A percentile compares a stretch with the other conserved stretches of the same genome.
phyloP scores from a whole-genome alignment of 2,329 filamentous ascomycete genomes.

The Dactylellina drechsleri region DNA sequence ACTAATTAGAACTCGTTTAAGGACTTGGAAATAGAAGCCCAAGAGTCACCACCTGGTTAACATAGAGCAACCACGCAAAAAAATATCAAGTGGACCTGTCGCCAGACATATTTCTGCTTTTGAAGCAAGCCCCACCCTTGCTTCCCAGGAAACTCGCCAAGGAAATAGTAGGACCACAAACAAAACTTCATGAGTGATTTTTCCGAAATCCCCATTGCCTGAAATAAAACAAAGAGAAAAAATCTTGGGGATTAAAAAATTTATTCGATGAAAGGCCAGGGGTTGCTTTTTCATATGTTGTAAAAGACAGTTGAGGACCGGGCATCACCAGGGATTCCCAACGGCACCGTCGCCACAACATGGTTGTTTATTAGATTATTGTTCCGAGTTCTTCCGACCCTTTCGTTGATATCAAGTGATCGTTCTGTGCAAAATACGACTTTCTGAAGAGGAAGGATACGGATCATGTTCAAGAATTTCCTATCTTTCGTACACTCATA shows the following conservation, averaged over 20 bases:
- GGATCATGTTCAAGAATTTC: constrained; percentile 18
- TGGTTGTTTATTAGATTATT: constrained; percentile 22
- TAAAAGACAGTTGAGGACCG: not conserved
- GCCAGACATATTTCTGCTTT: constrained; percentile 53
- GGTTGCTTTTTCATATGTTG: constrained; percentile 32
- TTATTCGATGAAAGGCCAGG: constrained; percentile 26
- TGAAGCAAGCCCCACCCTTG: constrained; percentile 36
- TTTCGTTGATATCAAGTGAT: too few relatives aligned
- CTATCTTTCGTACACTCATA: constrained; percentile 10
- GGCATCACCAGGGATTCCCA: constrained; percentile 16
- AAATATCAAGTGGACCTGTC: constrained; percentile 40
- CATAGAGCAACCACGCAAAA: not conserved
- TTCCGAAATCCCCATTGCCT: constrained; percentile 33
- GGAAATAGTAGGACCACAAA: too few relatives aligned
- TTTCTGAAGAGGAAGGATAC: not conserved
- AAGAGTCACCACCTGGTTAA: not conserved
- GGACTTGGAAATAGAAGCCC: constrained; percentile 1
- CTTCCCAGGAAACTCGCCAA: constrained; percentile 11
- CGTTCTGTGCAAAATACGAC: not conserved
- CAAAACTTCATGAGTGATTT: constrained; percentile 49
- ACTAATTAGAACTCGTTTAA: not conserved
- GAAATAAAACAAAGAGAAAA: too few relatives aligned
- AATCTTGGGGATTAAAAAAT: too few relatives aligned
- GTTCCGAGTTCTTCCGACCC: constrained; percentile 54
- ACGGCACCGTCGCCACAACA: constrained; percentile 27